phyloP scores from a whole-genome alignment of 140 eudicot genomes.

The Stevia rebaudiana region DNA sequence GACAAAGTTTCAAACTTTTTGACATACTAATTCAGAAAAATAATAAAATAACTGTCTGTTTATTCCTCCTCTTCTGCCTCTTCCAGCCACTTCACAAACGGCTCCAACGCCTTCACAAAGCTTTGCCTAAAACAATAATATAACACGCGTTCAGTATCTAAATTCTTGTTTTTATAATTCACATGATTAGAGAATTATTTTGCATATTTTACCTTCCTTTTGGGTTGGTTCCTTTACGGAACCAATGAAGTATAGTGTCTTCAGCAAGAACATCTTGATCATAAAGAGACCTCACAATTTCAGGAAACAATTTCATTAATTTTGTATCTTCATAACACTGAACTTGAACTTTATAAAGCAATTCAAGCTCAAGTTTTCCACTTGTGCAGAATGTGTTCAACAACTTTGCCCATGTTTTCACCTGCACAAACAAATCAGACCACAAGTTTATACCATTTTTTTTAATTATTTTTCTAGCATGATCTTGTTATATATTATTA shows the following conservation, averaged over 20 bases:
- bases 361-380: conserved; percentile 91
- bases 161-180: background rate
- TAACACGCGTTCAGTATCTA: background rate
- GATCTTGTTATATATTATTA: background rate
- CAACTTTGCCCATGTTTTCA: conserved; percentile 83
- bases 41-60: conserved; percentile 2
- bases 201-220: conserved; percentile 72
- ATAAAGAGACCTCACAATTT: conserved; percentile 86
- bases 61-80: conserved; percentile 98
- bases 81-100: conserved; percentile 95
- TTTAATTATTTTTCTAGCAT: background rate
- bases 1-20: conserved; percentile 1
- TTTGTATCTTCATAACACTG: conserved; percentile 98
- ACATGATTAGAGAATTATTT: background rate
- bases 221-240: conserved; percentile 88
- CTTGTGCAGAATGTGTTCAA: conserved; percentile 81
- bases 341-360: conserved; percentile 84
- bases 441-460: background rate
- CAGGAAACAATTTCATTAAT: conserved; percentile 93
- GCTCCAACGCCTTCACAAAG: conserved; percentile 95
- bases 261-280: conserved; percentile 98
- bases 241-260: conserved; percentile 97
- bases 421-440: conserved; percentile 33
- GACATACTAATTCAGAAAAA: conserved; percentile 2
- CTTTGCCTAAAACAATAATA: conserved; percentile 52